A percentile compares a stretch with the other conserved stretches of the same genome.
Evolutionary conservation across 106 monocot species (phyloP).

Genomic region (Dioscorea alata): DNA sequence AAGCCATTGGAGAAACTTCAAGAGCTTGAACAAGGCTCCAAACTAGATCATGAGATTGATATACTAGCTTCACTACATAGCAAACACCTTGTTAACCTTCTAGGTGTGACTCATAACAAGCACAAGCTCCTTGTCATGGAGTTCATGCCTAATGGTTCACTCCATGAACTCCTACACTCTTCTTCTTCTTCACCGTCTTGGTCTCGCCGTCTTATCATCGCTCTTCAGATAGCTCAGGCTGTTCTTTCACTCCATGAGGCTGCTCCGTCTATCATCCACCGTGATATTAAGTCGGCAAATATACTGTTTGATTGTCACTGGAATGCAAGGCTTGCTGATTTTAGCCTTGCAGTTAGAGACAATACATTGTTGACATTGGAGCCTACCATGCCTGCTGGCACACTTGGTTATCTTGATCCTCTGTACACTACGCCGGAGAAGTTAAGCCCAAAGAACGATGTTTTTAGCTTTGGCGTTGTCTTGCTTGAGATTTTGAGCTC

Average conservation of each 20-base stretch:
- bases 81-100: slow-evolving; percentile 51
- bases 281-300: slow-evolving; percentile 83
- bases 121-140: slow-evolving; percentile 62
- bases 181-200: slow-evolving; percentile 27
- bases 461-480: slow-evolving; percentile 88
- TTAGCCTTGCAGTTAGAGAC: slow-evolving; percentile 59
- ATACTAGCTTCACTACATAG: slow-evolving; percentile 31
- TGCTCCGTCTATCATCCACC: slow-evolving; percentile 49
- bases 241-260: slow-evolving; percentile 51
- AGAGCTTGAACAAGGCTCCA: slow-evolving; percentile 12
- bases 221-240: slow-evolving; percentile 53
- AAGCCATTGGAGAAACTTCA: slow-evolving; percentile 17
- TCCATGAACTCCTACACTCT: slow-evolving; percentile 63
- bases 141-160: slow-evolving; percentile 79
- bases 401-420: slow-evolving; percentile 86
- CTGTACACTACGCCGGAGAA: slow-evolving; percentile 38
- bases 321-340: slow-evolving; percentile 69
- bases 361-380: background rate
- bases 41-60: slow-evolving; percentile 59
- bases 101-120: slow-evolving; percentile 15
- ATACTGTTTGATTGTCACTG: slow-evolving; percentile 42
- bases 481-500: slow-evolving; percentile 69
- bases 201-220: slow-evolving; percentile 28
- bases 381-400: slow-evolving; percentile 51
- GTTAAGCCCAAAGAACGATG: slow-evolving; percentile 53